phyloP scores from a whole-genome alignment of 1,284 basidiomycete species.

The Rhodotorula sp. region DNA sequence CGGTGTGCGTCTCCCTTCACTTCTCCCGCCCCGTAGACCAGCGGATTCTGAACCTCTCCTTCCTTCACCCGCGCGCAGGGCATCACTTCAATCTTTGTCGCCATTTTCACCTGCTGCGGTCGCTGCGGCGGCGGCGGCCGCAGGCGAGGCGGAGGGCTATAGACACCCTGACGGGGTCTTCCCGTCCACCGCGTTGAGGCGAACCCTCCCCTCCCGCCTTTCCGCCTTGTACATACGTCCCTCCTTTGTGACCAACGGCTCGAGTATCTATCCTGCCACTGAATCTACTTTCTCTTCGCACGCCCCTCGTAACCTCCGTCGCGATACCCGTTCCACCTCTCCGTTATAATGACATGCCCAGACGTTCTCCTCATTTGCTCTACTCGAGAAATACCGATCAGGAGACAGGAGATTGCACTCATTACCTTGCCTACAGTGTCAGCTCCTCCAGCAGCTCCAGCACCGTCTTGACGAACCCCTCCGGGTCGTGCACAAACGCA shows the following conservation, averaged over 20 bases:
- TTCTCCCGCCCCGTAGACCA: neutral
- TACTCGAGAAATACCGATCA: too few species aligned
- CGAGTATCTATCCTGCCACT: neutral
- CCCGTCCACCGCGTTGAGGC: neutral
- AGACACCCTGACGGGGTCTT: neutral
- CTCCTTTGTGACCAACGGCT: too few species aligned
- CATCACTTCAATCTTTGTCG: conserved; percentile 11
- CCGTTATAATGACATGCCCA: neutral
- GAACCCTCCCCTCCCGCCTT: too few species aligned
- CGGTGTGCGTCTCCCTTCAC: neutral
- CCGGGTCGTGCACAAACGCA: conserved; percentile 34
- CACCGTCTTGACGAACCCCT: conserved; percentile 16
- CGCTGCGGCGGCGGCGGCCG: conserved; percentile 16
- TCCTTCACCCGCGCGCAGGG: neutral
- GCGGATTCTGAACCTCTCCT: neutral
- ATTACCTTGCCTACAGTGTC: neutral
- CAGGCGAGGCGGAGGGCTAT: neutral
- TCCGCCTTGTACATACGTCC: neutral
- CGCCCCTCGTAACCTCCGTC: neutral
- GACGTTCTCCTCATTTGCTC: too few species aligned
- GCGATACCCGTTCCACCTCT: neutral
- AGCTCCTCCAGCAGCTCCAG: conserved; percentile 10
- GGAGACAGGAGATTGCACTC: too few species aligned
- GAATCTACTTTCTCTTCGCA: neutral
- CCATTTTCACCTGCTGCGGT: conserved; percentile 17